Percentiles rank a stretch among this genome's conserved stretches.
Conservation (phyloP, 1,284 basidiomycete species). For the Irpex sp. region DNA sequence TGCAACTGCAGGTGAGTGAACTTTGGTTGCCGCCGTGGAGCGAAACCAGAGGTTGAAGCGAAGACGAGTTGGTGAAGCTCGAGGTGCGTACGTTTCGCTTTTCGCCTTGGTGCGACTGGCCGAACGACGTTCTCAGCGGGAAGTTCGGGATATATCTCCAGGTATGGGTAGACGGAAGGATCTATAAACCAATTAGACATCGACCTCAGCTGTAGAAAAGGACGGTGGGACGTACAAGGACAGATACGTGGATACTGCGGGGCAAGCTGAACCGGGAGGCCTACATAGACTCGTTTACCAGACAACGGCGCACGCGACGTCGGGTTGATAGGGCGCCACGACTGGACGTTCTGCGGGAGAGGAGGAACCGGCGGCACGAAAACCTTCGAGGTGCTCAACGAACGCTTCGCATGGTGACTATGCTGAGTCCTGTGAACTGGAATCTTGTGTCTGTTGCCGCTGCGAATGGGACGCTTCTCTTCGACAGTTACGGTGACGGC, state of each 20-base stretch:
- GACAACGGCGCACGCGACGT: slow-evolving; percentile 12
- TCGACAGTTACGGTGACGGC: background rate
- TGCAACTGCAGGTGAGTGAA: slow-evolving; percentile 1
- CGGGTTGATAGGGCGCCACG: slow-evolving; percentile 13
- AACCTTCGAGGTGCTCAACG: slow-evolving; percentile 6
- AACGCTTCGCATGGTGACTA: slow-evolving; percentile 7
- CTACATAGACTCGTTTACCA: slow-evolving; percentile 5
- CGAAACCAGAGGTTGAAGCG: background rate
- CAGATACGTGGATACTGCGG: slow-evolving; percentile 16
- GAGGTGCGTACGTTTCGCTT: slow-evolving; percentile 6
- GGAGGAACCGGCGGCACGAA: slow-evolving; percentile 16
- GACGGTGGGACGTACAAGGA: slow-evolving; percentile 15
- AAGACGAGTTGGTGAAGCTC: slow-evolving; percentile 8
- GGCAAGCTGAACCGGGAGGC: slow-evolving; percentile 10
- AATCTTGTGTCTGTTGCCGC: background rate
- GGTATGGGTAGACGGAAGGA: slow-evolving; percentile 24
- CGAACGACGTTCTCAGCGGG: background rate
- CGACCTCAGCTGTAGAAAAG: background rate
- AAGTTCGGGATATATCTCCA: slow-evolving; percentile 20
- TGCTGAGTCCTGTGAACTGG: slow-evolving; percentile 1
- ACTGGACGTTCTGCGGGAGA: slow-evolving; percentile 14
- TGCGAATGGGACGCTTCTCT: background rate
- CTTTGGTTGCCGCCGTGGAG: background rate
- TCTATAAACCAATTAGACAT: slow-evolving; percentile 13
- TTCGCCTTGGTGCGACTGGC: slow-evolving; percentile 1